Conservation (phyloP, 1,284 basidiomycete species). For the Cystobasidiaceae sp. region DNA sequence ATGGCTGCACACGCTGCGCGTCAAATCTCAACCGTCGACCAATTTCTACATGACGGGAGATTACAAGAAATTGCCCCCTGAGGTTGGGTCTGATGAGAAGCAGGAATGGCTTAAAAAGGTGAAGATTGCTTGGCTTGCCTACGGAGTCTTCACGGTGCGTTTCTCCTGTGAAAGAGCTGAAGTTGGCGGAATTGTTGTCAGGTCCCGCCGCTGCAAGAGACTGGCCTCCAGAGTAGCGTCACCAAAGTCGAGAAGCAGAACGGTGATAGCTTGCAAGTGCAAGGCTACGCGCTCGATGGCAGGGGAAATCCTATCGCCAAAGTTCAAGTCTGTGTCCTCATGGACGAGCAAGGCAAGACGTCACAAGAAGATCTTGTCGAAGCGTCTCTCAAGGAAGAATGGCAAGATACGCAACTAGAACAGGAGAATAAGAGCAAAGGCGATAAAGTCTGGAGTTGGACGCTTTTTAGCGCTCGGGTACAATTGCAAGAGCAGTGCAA, state of each 20-base stretch:
- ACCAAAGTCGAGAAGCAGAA: conserved; percentile 7
- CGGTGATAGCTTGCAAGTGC: conserved; percentile 1
- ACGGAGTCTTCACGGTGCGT: not conserved
- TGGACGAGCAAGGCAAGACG: not conserved
- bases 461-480: conserved; percentile 13
- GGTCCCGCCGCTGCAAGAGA: conserved; percentile 14
- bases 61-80: conserved; percentile 37
- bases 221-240: conserved; percentile 35
- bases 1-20: conserved; percentile 52
- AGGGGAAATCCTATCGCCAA: not conserved
- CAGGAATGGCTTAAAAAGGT: conserved; percentile 33
- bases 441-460: conserved; percentile 33
- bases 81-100: conserved; percentile 32
- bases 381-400: not conserved
- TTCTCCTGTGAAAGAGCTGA: not conserved
- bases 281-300: conserved; percentile 34
- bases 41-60: conserved; percentile 35
- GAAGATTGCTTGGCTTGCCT: not conserved
- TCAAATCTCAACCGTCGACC: conserved; percentile 5
- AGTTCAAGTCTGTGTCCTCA: not conserved
- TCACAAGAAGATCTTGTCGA: not conserved
- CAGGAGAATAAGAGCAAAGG: not conserved
- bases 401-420: not conserved
- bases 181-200: not conserved
- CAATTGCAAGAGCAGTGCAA: not conserved